These are phyloP conservation scores for Dovyalis caffra DNA, from an alignment of 345 rosid species.

Conservation along the genomic window DNA sequence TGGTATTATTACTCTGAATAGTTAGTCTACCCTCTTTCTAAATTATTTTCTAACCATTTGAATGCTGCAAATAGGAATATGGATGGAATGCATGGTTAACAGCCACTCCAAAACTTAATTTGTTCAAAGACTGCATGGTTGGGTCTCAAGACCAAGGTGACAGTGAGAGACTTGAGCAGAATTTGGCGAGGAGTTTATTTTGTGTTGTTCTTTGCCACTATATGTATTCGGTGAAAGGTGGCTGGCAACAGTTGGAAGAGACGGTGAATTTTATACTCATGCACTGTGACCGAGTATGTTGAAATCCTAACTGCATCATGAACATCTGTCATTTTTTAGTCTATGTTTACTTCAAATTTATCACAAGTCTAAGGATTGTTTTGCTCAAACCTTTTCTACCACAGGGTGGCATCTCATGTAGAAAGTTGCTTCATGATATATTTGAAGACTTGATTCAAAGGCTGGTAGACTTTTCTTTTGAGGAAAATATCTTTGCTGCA, in stretches of 20 bases:
- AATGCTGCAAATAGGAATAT: constrained; percentile 53
- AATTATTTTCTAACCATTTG: constrained; percentile 25
- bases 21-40: background rate
- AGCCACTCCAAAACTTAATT: constrained; percentile 68
- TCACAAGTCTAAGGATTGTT: constrained; percentile 1
- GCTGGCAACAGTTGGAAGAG: constrained; percentile 96
- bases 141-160: constrained; percentile 41
- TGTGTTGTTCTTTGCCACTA: constrained; percentile 83
- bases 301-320: constrained; percentile 8
- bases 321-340: constrained; percentile 1
- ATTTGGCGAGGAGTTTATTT: constrained; percentile 63
- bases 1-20: constrained; percentile 49
- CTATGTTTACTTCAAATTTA: background rate
- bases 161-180: constrained; percentile 53
- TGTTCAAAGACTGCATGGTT: constrained; percentile 53
- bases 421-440: constrained; percentile 69
- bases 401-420: constrained; percentile 62
- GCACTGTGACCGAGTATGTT: constrained; percentile 65
- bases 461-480: constrained; percentile 68
- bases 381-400: constrained; percentile 18
- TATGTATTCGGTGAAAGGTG: constrained; percentile 79
- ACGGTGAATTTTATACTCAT: constrained; percentile 74
- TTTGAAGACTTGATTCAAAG: constrained; percentile 64
- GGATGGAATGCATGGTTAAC: constrained; percentile 94
- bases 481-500: constrained; percentile 74